Conservation (phyloP, 257 asterid species). For the Solanum gandarillasii region DNA sequence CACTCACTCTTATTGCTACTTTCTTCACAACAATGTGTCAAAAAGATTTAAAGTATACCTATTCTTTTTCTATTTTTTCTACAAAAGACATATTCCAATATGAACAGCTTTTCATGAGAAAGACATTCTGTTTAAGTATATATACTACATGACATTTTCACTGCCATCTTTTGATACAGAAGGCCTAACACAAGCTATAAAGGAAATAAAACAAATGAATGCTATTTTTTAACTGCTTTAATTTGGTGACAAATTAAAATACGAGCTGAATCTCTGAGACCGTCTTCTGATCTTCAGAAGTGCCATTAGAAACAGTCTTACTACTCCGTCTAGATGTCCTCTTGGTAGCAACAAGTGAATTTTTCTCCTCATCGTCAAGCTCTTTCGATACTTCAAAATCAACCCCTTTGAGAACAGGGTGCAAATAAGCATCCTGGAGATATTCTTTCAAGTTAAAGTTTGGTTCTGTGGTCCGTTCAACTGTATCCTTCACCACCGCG, state of each 20-base stretch:
- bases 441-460: conserved; percentile 29
- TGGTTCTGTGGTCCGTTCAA: conserved; percentile 54
- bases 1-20: background rate
- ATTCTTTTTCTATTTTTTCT: background rate
- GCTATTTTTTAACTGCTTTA: background rate
- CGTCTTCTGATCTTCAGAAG: conserved; percentile 1
- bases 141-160: background rate
- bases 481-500: conserved; percentile 55
- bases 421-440: conserved; percentile 40
- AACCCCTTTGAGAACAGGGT: conserved; percentile 43
- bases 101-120: background rate
- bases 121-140: background rate
- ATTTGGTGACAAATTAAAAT: background rate
- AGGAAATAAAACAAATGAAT: background rate
- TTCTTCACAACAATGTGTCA: background rate
- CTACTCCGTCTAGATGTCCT: conserved; percentile 16
- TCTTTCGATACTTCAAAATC: conserved; percentile 6
- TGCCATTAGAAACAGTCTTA: conserved; percentile 6
- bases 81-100: background rate
- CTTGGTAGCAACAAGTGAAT: conserved; percentile 24
- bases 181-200: background rate
- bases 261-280: background rate
- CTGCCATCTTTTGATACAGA: background rate
- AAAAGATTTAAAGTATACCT: background rate
- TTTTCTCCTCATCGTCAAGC: conserved; percentile 21